phyloP scores from a whole-genome alignment of 768 basidiomycete genomes.

The Hygrophorus pudorinus region DNA sequence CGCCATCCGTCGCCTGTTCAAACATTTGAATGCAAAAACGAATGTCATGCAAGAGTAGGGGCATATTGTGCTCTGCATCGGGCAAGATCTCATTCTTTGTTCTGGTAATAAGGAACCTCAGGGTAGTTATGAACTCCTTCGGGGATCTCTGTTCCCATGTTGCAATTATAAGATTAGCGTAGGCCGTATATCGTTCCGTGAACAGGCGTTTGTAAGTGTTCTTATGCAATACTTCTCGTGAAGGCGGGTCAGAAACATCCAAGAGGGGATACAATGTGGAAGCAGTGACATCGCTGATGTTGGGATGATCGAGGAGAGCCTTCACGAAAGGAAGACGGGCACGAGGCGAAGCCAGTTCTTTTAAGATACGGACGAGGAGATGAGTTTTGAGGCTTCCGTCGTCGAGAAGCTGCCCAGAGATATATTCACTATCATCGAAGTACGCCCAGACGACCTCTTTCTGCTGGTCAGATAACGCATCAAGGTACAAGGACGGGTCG shows the following conservation, averaged over 20 bases:
- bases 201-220: slow-evolving; percentile 13
- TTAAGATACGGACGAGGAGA: not conserved
- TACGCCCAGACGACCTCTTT: slow-evolving; percentile 8
- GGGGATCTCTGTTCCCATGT: slow-evolving; percentile 7
- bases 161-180: slow-evolving; percentile 7
- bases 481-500: slow-evolving; percentile 7
- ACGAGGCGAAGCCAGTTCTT: slow-evolving; percentile 5
- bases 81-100: slow-evolving; percentile 13
- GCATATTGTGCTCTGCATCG: slow-evolving; percentile 9
- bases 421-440: slow-evolving; percentile 8
- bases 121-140: slow-evolving; percentile 9
- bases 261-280: slow-evolving; percentile 9
- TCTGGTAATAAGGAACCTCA: slow-evolving; percentile 12
- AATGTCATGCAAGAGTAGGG: too few relatives aligned
- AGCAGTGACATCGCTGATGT: not conserved
- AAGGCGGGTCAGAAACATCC: slow-evolving; percentile 10
- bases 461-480: slow-evolving; percentile 5
- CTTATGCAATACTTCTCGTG: slow-evolving; percentile 8
- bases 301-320: not conserved
- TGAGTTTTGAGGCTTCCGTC: not conserved
- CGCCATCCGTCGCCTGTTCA: slow-evolving; percentile 7
- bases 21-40: slow-evolving; percentile 4
- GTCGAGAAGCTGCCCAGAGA: not conserved
- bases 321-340: slow-evolving; percentile 9
- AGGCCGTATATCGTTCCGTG: slow-evolving; percentile 9